Base-by-base conservation (phyloP, 2,329 filamentous ascomycete species). In the Hypoxylon sp. region DNA sequence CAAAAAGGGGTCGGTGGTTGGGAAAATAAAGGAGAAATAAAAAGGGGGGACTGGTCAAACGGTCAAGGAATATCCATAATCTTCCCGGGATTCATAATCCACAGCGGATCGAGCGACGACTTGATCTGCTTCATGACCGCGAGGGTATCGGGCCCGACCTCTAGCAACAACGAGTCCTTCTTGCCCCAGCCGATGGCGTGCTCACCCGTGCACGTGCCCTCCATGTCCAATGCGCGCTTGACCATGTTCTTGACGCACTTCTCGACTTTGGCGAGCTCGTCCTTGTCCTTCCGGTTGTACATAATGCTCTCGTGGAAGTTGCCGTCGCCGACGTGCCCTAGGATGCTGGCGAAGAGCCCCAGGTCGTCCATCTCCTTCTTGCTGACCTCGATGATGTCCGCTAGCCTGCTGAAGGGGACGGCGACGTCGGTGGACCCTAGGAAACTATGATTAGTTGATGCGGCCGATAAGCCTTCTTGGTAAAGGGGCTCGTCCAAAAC, bases 271-370 rank as follows among this genome's bases (percentile, higher is more conserved):
- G 85, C 89, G 58, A 85, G 85, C 78, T 97, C 91, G 24, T 83
- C 87, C 2, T 86, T 84, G 57, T 93, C 83, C 22, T 82, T 84
- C 24, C 86, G 85, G 77, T 95, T 87, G 76, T 97, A 97, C 79
- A 97, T 90, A 78, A 97, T 95, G 74, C 90, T 92, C 75, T 94
- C 90, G 76, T 97, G 94, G 80, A 97, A 97, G 77, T 97, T 97
- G 37, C 94, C 94, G 74, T 97, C 94, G 11, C 94, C 94, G 59
- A 97, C 90, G 73, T 97, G 94, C 2, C 94, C 94, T 3, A 97
- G 81, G 26, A 97, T 91, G 72, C 91, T 93, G 1, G 93, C 92
- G 75, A 97, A 97, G 1, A 97, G 80, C 0, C 92, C 93, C 10
- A 97, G 82, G 11, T 92, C 88, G 72, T 94, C 91, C 84, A 97